A percentile compares a stretch with the other conserved stretches of the same genome.
Evolutionary conservation across 257 asterid species (phyloP).

Genomic region (Asclepias syriaca): DNA sequence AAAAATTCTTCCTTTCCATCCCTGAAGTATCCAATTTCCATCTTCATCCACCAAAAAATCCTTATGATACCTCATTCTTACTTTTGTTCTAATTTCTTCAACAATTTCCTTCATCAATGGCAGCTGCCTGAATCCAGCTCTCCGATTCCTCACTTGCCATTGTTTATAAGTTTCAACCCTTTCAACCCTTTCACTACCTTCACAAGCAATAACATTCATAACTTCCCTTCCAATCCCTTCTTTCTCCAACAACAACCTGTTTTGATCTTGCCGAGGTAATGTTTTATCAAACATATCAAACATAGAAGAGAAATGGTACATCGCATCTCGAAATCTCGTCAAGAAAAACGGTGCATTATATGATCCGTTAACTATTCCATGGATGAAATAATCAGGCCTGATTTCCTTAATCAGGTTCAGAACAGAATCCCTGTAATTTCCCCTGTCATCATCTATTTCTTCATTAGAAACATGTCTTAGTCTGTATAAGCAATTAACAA

Average conservation of each 20-base stretch:
- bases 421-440: slow-evolving; percentile 27
- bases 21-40: slow-evolving; percentile 33
- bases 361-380: slow-evolving; percentile 30
- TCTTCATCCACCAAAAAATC: slow-evolving; percentile 35
- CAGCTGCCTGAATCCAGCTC: slow-evolving; percentile 33
- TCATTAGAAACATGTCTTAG: slow-evolving; percentile 27
- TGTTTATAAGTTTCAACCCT: slow-evolving; percentile 35
- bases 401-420: slow-evolving; percentile 27
- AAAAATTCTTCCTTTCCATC: slow-evolving; percentile 38
- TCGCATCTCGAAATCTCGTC: slow-evolving; percentile 21
- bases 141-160: slow-evolving; percentile 29
- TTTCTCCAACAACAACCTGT: slow-evolving; percentile 27
- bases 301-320: slow-evolving; percentile 30
- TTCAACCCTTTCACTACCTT: slow-evolving; percentile 34
- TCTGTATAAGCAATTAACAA: slow-evolving; percentile 34
- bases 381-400: slow-evolving; percentile 31
- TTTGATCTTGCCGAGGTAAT: slow-evolving; percentile 17
- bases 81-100: slow-evolving; percentile 26
- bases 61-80: slow-evolving; percentile 23
- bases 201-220: slow-evolving; percentile 36
- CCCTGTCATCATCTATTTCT: slow-evolving; percentile 14
- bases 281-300: slow-evolving; percentile 38
- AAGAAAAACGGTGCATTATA: slow-evolving; percentile 24
- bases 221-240: slow-evolving; percentile 28
- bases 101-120: slow-evolving; percentile 23